Evolutionary conservation across 176 grass and related monocot genomes (phyloP).

Genomic region (Zea mays): Zm-B73-REFERENCE-NAM-5.0 NC_050103.1:178108501-178109000

Average conservation of each 20-base stretch:
- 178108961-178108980: constrained; percentile 68
- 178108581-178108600: constrained; percentile 95
- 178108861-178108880: constrained; percentile 91
- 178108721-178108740: constrained; percentile 4
- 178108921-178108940: constrained; percentile 58
- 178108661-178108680: constrained; percentile 69
- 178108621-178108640: constrained; percentile 68
- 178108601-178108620: constrained; percentile 89
- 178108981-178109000: constrained; percentile 82
- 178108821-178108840: constrained; percentile 19
- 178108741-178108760: constrained; percentile 11
- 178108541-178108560: constrained; percentile 88
- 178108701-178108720: background rate
- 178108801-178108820: too few relatives aligned
- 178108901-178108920: constrained; percentile 74
- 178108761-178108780: constrained; percentile 7
- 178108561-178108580: constrained; percentile 98
- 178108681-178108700: constrained; percentile 65
- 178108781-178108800: background rate
- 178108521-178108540: constrained; percentile 86
- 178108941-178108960: constrained; percentile 77
- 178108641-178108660: constrained; percentile 93
- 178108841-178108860: too few relatives aligned
- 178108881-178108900: constrained; percentile 74
- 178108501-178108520: constrained; percentile 97